Percentiles rank a stretch among this genome's conserved stretches.
Conservation (phyloP, 2,329 filamentous ascomycete species). For the Sporothrix luriei region DNA sequence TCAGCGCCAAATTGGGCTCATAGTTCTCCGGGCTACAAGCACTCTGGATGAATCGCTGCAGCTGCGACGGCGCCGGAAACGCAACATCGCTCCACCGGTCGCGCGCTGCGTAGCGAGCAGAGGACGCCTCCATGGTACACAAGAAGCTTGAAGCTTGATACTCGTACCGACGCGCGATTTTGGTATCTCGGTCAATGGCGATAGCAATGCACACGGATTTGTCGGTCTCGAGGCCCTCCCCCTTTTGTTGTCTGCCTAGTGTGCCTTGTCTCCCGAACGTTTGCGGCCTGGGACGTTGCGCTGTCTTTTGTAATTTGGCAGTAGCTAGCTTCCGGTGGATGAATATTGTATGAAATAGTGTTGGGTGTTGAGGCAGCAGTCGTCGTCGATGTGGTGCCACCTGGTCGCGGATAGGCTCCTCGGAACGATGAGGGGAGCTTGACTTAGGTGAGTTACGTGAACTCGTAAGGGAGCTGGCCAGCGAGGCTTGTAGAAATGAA, state of each 20-base stretch:
- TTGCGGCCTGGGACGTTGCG: neutral
- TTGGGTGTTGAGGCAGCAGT: neutral
- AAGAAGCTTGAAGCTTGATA: neutral
- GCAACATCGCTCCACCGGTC: conserved; percentile 88
- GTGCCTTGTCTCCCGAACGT: neutral
- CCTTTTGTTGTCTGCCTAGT: conserved; percentile 26
- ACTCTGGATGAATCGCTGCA: conserved; percentile 94
- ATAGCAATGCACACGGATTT: neutral
- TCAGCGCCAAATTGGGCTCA: conserved; percentile 94
- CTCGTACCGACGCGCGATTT: neutral
- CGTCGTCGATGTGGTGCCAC: neutral
- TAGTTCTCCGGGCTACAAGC: conserved; percentile 97
- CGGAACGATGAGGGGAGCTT: conserved; percentile 24
- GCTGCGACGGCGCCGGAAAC: conserved; percentile 76
- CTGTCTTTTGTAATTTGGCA: neutral
- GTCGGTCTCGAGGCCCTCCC: neutral
- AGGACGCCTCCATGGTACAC: conserved; percentile 82
- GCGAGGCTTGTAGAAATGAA: neutral
- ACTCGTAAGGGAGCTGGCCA: conserved; percentile 25
- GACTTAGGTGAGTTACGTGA: neutral
- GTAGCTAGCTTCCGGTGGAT: neutral
- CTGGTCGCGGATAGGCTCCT: conserved; percentile 5
- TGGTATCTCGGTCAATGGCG: neutral
- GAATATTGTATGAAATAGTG: too few species aligned
- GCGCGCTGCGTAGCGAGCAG: conserved; percentile 90